Percentiles rank a stretch among this genome's conserved stretches.
phyloP scores from a whole-genome alignment of 192 early-diverging fungal species.

The Rhizoclosmatium sp. region DNA sequence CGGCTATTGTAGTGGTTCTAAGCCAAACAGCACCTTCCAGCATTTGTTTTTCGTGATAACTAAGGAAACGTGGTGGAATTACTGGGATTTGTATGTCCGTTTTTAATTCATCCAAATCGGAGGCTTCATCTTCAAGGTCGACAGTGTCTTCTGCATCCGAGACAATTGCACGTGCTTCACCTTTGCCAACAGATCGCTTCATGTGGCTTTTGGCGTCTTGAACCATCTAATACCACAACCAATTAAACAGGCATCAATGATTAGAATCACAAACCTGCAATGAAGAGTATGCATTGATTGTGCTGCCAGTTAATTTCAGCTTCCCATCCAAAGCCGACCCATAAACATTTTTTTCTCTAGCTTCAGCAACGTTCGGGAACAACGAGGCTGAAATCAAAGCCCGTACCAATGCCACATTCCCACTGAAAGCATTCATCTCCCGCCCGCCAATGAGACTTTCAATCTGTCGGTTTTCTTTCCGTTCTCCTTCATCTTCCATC shows the following conservation, averaged over 20 bases:
- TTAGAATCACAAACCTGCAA: slow-evolving; percentile 16
- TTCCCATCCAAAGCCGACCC: slow-evolving; percentile 31
- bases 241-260: neutral
- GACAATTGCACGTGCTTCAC: neutral
- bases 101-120: neutral
- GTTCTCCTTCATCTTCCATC: neutral
- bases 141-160: neutral
- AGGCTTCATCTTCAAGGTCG: slow-evolving; percentile 20
- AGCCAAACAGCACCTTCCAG: slow-evolving; percentile 52
- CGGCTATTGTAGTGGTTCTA: slow-evolving; percentile 48
- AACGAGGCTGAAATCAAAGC: slow-evolving; percentile 48
- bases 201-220: neutral
- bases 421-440: slow-evolving; percentile 32
- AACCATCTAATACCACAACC: neutral
- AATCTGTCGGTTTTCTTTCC: no score
- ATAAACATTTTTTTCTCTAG: slow-evolving; percentile 52
- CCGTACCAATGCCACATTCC: slow-evolving; percentile 42
- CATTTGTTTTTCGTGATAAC: slow-evolving; percentile 59
- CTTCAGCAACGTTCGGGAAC: slow-evolving; percentile 60
- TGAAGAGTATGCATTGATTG: slow-evolving; percentile 44
- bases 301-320: slow-evolving; percentile 46
- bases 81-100: slow-evolving; percentile 27
- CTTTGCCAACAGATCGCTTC: neutral
- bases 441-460: slow-evolving; percentile 12
- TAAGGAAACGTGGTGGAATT: slow-evolving; percentile 49